A percentile compares a stretch with the other conserved stretches of the same genome.
Evolutionary conservation across 495 filamentous ascomycete genomes (phyloP).

Genomic region (Hypoxylon crocopeplum): DNA sequence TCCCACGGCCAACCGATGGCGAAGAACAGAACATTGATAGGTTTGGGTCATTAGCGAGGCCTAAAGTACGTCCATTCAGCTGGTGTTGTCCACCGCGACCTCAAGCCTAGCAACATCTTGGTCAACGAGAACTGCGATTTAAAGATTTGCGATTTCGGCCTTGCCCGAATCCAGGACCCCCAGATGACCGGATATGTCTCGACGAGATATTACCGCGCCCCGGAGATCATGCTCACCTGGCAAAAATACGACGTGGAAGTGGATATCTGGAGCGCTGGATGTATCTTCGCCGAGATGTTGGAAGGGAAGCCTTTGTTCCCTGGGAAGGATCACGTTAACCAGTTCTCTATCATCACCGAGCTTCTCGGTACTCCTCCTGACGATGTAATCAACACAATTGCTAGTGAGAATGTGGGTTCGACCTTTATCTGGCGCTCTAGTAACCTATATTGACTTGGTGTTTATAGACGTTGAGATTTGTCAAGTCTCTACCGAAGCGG

Average conservation of each 20-base stretch:
- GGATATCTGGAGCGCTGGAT: constrained; percentile 98
- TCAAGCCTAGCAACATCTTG: constrained; percentile 98
- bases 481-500: constrained; percentile 96
- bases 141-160: constrained; percentile 98
- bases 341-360: constrained; percentile 99
- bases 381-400: constrained; percentile 98
- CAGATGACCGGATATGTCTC: constrained; percentile 99
- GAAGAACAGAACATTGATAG: constrained; percentile 7
- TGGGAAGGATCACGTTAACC: constrained; percentile 98
- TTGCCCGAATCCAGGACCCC: constrained; percentile 98
- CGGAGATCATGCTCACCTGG: constrained; percentile 99
- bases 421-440: too few relatives aligned
- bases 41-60: constrained; percentile 69
- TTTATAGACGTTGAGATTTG: constrained; percentile 89
- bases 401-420: constrained; percentile 92
- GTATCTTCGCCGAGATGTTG: constrained; percentile 99
- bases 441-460: too few relatives aligned
- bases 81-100: constrained; percentile 94
- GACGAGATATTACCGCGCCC: constrained; percentile 96
- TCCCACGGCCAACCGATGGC: background rate
- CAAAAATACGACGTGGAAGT: constrained; percentile 99
- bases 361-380: constrained; percentile 96
- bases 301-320: constrained; percentile 98
- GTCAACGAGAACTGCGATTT: constrained; percentile 99
- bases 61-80: constrained; percentile 99